Evolutionary conservation across 805 yeast genomes (phyloP), one percentile per base, ranked within the genome.

Genomic region (Candida maesae): DNA sequence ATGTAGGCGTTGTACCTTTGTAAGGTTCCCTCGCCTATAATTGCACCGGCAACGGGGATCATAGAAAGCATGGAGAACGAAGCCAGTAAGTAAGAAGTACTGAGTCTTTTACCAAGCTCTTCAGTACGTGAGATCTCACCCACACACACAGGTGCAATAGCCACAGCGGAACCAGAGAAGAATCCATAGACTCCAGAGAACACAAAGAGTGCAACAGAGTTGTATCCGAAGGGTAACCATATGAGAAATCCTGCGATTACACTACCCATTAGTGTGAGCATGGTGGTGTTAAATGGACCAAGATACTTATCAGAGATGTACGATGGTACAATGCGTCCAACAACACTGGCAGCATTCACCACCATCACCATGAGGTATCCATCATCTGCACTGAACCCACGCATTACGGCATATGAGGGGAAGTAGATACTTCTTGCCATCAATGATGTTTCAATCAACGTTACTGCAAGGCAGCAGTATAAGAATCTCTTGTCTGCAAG

Each of bases 131-230:
- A 73, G 27, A 79, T 76, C 44, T 77, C 78, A 0, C 79, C 81
- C 41, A 77, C 65, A 46, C 81, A 74, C 4, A 76, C 79, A 3
- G 84, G 83, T 17, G 75, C 65, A 35, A 78, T 57, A 3, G 81
- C 68, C 43, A 77, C 64, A 1, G 76, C 72, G 4, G 81, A 70
- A 11, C 80, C 76, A 11, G 79, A 70, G 43, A 68, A 66, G 36
- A 78, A 64, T 2, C 84, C 84, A 53, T 70, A 76, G 4, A 73
- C 45, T 1, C 64, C 66, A 10, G 78, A 62, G 45, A 77, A 76
- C 1, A 62, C 68, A 44, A 61, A 70, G 46, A 61, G 62, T n/a
- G 51, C 66, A 14, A 41, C 60, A 24, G 53, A 50, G 41, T 46
- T 64, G 33, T 38, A 65, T 29, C 65, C 75, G 41, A 56, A 66